Evolutionary conservation across 176 grass and related monocot genomes (phyloP), one percentile per base, ranked within the genome.

Genomic region (Leersia perrieri): DNA sequence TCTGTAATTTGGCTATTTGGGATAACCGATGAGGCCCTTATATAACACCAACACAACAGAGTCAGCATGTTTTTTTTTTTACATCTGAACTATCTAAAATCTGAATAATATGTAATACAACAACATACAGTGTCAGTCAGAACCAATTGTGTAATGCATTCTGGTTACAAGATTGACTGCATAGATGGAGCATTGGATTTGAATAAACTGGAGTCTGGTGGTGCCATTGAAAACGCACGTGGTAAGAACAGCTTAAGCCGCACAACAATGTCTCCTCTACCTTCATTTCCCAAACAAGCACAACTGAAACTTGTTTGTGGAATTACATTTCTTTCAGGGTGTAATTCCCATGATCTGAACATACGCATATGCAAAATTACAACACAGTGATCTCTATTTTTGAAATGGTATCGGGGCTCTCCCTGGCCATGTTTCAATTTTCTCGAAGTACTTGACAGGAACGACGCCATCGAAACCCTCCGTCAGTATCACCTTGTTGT

Each of bases 401-500:
- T 94, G 25, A 51, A 92, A 89, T 22, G 88, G 80, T 65, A 98
- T 53, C 11, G 36, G 44, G 1, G 70, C 86, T 73, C 85, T 83
- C 11, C 77, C 66, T 25, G 95, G 95, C 86, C 95, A 97, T 25
- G 83, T 92, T 79, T 98, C 92, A 2, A 98, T 89, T 82, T 87
- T 94, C 71, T 90, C 86, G 2, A 94, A 86, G 76, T 92, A 98
- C 79, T 86, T 91, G 31, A 92, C 88, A 41, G 95, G 90, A 34
- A 92, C 81, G 1, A 85, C 11, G 3, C 88, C 92, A 72, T 91
- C 80, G 34, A 94, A 92, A 29, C 95, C 92, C 79, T 92, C 92
- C 0, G 92, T 98, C 28, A 94, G 58, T 8, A 94, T 98, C 63
- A 98, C 95, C 49, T 91, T 85, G 69, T 94, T 94, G 53, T 94